Evolutionary conservation across 78 protist species (phyloP), one percentile per base, ranked within the genome.

Genomic region (Polysphondylium violaceum): DNA sequence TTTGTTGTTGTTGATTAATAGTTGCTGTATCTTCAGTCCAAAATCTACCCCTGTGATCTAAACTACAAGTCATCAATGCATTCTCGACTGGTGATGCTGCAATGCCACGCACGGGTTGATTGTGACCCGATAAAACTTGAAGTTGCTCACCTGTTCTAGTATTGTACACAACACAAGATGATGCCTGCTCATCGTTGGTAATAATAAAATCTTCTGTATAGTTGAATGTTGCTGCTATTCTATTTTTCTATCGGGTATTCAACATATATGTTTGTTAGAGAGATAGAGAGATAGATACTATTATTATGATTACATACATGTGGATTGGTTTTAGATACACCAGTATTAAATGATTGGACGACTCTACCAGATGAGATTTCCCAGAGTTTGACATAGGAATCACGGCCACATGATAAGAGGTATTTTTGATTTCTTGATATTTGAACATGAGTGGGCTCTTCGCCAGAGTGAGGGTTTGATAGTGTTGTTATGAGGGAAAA

Each of bases 371-470:
- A 89, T 1, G 88, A 61, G 3, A 94, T 69, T 31, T 94, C 96
- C 96, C 96, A 94, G 0, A 90, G 85, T 68, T 78, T 81, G 27
- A 81, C 88, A 61, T 17, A 51, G 19, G 76, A 55, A 47, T 94
- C 96, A 29, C 86, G 63, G 27, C 96, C 96, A 40, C 95, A 76
- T 19, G 96, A 79, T 27, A 94, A 41, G 19, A 94, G 81, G 40
- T 94, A 90, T 72, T 72, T 93, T 41, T 75, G 87, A 65, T 75
- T 90, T 11, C 76, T 3, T 14, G 92, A 71, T 2, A 94, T 69
- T 38, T 91, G 92, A 23, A 91, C 93, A 3, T 83, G 50, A 4
- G 76, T 72, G 3, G 81, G 91, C 43, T 93, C 86, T 38, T 64
- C 44, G 19, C 87, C 92, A 17, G 23, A 6, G 75, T 94, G 96